phyloP scores from a whole-genome alignment of 495 filamentous ascomycete species.

The Chaetomidium leptoderma region DNA sequence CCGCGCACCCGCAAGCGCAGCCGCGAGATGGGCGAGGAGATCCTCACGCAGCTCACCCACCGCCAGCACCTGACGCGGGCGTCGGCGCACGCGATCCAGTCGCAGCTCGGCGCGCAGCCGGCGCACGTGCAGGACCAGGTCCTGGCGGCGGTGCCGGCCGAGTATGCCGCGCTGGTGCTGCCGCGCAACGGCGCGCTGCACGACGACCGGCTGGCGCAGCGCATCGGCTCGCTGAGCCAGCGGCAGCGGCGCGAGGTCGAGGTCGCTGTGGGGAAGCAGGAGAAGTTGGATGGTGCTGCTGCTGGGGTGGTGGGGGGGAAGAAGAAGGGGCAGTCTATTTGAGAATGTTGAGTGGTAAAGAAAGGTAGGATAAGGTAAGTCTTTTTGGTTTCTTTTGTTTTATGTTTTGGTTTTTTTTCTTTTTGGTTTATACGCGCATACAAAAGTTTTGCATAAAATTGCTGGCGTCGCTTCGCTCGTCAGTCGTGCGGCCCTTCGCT shows the following conservation, averaged over 20 bases:
- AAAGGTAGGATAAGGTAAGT: no score
- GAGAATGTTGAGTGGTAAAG: no score
- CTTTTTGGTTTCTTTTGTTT: no score
- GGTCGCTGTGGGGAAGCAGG: background rate
- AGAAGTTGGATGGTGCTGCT: no score
- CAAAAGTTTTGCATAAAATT: no score
- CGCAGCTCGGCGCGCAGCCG: constrained; percentile 4
- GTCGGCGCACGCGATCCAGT: constrained; percentile 4
- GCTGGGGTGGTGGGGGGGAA: background rate
- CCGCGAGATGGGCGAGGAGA: background rate
- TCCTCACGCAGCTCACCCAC: background rate
- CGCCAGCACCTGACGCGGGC: constrained; percentile 1
- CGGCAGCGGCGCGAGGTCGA: constrained; percentile 15
- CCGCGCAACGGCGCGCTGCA: background rate
- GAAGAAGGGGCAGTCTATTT: background rate
- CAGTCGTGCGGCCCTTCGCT: no score
- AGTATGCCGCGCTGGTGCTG: background rate
- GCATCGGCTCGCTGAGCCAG: background rate
- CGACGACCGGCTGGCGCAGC: background rate
- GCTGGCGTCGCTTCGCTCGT: background rate
- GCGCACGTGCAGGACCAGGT: constrained; percentile 10
- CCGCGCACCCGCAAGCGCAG: background rate
- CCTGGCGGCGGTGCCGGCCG: background rate
- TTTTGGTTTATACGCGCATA: no score
- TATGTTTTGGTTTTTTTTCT: no score